A percentile compares a stretch with the other conserved stretches of the same genome.
These are phyloP conservation scores for Zymoseptoria pseudotritici DNA, from an alignment of 2,329 filamentous ascomycete genomes.

Conservation along the genomic window DNA sequence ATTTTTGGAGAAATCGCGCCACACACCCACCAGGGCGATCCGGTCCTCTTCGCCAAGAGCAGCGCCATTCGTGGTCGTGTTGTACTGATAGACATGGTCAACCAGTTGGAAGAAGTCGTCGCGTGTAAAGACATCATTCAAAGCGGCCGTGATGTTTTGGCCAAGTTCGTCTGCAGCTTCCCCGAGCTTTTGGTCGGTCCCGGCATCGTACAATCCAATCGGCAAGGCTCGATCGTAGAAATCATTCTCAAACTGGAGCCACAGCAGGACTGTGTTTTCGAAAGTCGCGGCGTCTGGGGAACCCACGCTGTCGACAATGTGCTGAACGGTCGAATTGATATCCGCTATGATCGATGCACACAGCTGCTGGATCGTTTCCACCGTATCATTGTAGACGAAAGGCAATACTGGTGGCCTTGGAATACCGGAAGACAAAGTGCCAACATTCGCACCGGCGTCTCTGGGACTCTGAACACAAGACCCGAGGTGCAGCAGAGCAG, in stretches of 20 bases:
- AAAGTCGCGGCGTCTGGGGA: slow-evolving; percentile 47
- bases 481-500: too few relatives aligned
- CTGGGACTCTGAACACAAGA: too few relatives aligned
- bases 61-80: slow-evolving; percentile 30
- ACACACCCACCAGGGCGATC: slow-evolving; percentile 63
- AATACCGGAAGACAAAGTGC: too few relatives aligned
- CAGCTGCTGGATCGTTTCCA: slow-evolving; percentile 57
- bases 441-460: too few relatives aligned
- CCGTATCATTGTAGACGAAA: slow-evolving; percentile 56
- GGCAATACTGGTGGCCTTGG: too few relatives aligned
- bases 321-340: slow-evolving; percentile 57
- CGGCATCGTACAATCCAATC: slow-evolving; percentile 36
- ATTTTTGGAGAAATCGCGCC: slow-evolving; percentile 65
- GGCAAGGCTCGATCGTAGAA: slow-evolving; percentile 33
- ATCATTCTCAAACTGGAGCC: slow-evolving; percentile 52
- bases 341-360: slow-evolving; percentile 53
- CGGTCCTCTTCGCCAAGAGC: slow-evolving; percentile 59
- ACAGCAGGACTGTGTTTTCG: slow-evolving; percentile 52
- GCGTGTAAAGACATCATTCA: slow-evolving; percentile 67
- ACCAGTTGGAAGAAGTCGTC: slow-evolving; percentile 63
- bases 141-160: slow-evolving; percentile 51
- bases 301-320: slow-evolving; percentile 48
- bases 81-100: slow-evolving; percentile 41
- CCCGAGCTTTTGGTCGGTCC: slow-evolving; percentile 35
- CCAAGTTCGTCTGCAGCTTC: slow-evolving; percentile 39